phyloP scores from a whole-genome alignment of 2,329 filamentous ascomycete species.

The Microsporum ferrugineum region DNA sequence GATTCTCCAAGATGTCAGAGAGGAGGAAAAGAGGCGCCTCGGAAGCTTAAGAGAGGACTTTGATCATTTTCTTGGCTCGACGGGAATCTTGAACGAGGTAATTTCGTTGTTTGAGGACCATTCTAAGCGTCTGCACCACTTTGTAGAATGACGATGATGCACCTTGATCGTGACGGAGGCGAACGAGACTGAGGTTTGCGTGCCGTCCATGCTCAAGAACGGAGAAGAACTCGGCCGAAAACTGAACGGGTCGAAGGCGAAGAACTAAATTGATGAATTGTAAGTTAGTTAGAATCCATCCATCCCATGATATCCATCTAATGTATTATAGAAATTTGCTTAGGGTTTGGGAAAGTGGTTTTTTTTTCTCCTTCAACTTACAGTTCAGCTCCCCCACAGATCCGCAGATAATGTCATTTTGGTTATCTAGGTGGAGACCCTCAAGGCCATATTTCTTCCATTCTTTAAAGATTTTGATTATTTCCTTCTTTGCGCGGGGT shows the following conservation, averaged over 20 bases:
- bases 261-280: constrained; percentile 44
- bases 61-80: constrained; percentile 57
- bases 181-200: constrained; percentile 64
- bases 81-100: constrained; percentile 57
- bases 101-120: constrained; percentile 52
- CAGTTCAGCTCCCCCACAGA: constrained; percentile 66
- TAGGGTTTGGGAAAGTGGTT: not conserved
- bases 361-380: constrained; percentile 38
- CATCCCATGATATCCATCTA: not conserved
- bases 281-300: not conserved
- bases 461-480: constrained; percentile 61
- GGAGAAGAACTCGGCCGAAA: constrained; percentile 77
- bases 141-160: constrained; percentile 80
- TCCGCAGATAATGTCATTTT: constrained; percentile 67
- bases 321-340: not conserved
- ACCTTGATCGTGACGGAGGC: constrained; percentile 83
- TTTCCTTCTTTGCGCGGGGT: constrained; percentile 62
- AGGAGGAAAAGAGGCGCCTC: not conserved
- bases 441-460: constrained; percentile 75
- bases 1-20: not conserved
- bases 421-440: constrained; percentile 67
- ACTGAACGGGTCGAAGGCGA: constrained; percentile 73
- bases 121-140: constrained; percentile 65
- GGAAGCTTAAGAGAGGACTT: constrained; percentile 19
- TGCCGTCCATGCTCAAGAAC: constrained; percentile 75